A percentile compares a stretch with the other conserved stretches of the same genome.
phyloP scores from a whole-genome alignment of 2,329 filamentous ascomycete species.

The Aspergillus puulaauensis region DNA sequence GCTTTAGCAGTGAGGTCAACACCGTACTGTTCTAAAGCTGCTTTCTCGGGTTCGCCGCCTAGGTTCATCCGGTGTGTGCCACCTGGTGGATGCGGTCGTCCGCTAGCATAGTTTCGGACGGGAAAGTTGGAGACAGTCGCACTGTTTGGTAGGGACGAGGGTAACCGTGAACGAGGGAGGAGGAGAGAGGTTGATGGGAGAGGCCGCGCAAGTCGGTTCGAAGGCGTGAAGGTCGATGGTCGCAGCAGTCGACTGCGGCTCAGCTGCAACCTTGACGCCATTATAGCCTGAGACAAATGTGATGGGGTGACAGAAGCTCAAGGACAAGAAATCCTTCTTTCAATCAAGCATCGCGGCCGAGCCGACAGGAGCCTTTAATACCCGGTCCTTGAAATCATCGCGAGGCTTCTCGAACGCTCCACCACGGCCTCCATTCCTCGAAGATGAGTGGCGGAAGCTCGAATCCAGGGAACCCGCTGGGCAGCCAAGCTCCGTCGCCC shows the following conservation, averaged over 20 bases:
- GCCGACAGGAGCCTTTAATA: conserved; percentile 14
- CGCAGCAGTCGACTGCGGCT: conserved; percentile 31
- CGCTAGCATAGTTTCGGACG: conserved; percentile 54
- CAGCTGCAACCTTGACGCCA: conserved; percentile 36
- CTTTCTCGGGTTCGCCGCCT: conserved; percentile 72
- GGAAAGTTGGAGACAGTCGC: conserved; percentile 11
- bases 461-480: conserved; percentile 16
- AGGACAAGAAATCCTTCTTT: not conserved
- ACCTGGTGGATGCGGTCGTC: conserved; percentile 78
- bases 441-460: conserved; percentile 34
- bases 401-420: conserved; percentile 37
- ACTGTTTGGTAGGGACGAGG: conserved; percentile 13
- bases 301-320: not conserved
- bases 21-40: conserved; percentile 87
- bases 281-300: conserved; percentile 15
- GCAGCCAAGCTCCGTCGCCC: conserved; percentile 30
- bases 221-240: conserved; percentile 22
- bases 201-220: conserved; percentile 20
- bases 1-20: conserved; percentile 85
- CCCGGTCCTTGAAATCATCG: conserved; percentile 13
- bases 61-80: conserved; percentile 94
- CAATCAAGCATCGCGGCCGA: not conserved
- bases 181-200: conserved; percentile 19
- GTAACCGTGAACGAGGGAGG: conserved; percentile 18
- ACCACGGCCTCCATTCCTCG: conserved; percentile 11